Base-by-base conservation (phyloP, 2,329 filamentous ascomycete species). In the Annulohypoxylon truncatum region DNA sequence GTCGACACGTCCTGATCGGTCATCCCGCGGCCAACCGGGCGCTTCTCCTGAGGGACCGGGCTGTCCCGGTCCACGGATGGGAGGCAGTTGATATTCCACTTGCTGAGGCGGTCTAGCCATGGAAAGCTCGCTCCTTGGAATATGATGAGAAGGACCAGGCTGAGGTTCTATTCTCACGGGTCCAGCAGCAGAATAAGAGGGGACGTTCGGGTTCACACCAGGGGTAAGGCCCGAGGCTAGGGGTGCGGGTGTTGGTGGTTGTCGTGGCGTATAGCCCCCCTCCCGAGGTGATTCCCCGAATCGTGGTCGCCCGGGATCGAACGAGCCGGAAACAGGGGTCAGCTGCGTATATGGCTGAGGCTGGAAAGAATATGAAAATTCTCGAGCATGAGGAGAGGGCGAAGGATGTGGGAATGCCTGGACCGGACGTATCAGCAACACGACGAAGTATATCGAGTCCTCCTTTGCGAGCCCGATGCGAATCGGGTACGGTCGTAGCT, bases 401-500 rank as follows among this genome's bases (percentile, higher is more conserved):
- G 82, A 81, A 2, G 80, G 80, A 54, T 83, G 83, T 26, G 81
- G 77, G 46, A 78, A 78, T 13, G 79, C 75, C 35, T 80, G 79
- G 2, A 78, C 64, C 1, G 76, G 74, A 0, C 80, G 68, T 62
- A 89, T 73, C 40, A 83, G 69, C 58, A 89, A 71, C 6, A 89
- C 84, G 42, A 90, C 82, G 69, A 89, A 89, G 74, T 87, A 90
- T 62, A 89, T 87, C 38, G 87, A 87, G 3, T 87, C 85, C 66
- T 84, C 84, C 71, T 88, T 90, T 10, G 83, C 85, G 28, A 90
- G 79, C 0, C 87, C 87, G 35, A 89, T 73, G 1, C 84, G 85
- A 28, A 87, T 78, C 1, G 82, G 78, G 63, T 84, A 83, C 8
- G 79, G 79, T 63, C 86, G 80, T 28, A 79, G 78, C 62, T 86